phyloP scores from a whole-genome alignment of 208 protist genomes.

The Acanthamoeba lenticulata region DNA sequence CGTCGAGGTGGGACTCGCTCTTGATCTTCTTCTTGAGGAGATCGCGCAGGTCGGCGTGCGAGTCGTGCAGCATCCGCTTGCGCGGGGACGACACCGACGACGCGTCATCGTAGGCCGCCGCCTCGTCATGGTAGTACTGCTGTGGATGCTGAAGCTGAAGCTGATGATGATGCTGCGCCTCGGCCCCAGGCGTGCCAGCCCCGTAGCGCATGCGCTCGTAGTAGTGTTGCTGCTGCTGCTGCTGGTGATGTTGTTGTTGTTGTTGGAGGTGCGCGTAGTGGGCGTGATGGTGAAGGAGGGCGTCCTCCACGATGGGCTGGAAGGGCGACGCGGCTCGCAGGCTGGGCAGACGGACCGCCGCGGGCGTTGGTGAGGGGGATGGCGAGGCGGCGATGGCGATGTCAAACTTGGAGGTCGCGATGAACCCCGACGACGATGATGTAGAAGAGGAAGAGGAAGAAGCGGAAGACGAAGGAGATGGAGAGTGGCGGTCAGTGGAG shows the following conservation, averaged over 20 bases:
- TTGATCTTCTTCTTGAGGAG: conserved; percentile 37
- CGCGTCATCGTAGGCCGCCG: neutral
- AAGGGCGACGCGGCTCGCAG: neutral
- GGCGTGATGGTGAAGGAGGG: no score
- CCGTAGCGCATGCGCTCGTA: neutral
- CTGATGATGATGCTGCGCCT: no score
- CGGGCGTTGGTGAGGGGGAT: no score
- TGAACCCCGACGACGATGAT: neutral
- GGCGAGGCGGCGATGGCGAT: neutral
- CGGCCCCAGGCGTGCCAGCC: no score
- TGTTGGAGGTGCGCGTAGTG: neutral
- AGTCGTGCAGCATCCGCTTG: neutral
- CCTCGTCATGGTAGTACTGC: neutral
- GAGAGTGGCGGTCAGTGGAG: neutral
- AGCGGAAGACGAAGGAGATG: neutral
- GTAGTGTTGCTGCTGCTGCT: neutral
- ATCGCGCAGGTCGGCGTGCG: conserved; percentile 12
- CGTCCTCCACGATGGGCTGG: conserved; percentile 5
- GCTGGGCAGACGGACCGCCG: neutral
- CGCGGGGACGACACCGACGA: neutral
- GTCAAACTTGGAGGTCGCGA: neutral
- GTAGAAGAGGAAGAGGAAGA: neutral
- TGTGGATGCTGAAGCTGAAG: neutral
- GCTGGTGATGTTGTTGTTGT: neutral
- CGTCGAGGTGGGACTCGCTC: neutral